Evolutionary conservation across 352 stramenopile genomes (phyloP), one percentile per base, ranked within the genome.

Genomic region (Phytophthora crassamura): DNA sequence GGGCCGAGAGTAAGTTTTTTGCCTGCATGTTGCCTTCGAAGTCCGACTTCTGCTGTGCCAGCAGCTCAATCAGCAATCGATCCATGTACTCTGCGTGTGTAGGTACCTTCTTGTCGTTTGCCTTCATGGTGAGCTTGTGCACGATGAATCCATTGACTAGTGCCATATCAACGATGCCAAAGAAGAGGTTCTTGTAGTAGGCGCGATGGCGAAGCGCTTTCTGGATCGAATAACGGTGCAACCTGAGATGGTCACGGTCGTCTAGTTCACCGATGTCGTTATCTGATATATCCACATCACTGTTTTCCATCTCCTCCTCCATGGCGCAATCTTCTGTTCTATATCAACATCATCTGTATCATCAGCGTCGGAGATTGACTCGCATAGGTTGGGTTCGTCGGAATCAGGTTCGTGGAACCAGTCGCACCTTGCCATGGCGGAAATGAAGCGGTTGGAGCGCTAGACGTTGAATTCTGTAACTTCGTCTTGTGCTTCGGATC

Each of bases 151-250:
- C 32, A 38, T 76, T 76, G 5, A 75, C 51, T 0, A 75, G 14
- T 28, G 61, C 32, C 67, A 68, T 75, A 22, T 72, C 60, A 9
- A 71, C 39, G 35, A 75, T 51, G 0, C 46, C 67, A 3, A 68
- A 42, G 18, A 75, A 67, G 1, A 68, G 1, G n/a, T 51, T 65
- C 12, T 72, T 75, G 67, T 66, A 63, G 56, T 75, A 75, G 41
- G 62, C 64, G 8, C 32, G 12, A 3, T 68, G 48, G 2, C 45
- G 3, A 34, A 45, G 16, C 32, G 28, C 35, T 20, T 64, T 66
- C 34, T 71, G 67, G 7, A 72, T 53, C 3, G 57, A 60, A 41
- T 72, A 65, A 1, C 42, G n/a, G 1, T 71, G 55, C 3, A 63
- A 18, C 0, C 61, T 51, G 7, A 65, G 32, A 15, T 68, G 65